phyloP scores from a whole-genome alignment of 306 rosid species.

The Pyrus bretschneideri region DNA sequence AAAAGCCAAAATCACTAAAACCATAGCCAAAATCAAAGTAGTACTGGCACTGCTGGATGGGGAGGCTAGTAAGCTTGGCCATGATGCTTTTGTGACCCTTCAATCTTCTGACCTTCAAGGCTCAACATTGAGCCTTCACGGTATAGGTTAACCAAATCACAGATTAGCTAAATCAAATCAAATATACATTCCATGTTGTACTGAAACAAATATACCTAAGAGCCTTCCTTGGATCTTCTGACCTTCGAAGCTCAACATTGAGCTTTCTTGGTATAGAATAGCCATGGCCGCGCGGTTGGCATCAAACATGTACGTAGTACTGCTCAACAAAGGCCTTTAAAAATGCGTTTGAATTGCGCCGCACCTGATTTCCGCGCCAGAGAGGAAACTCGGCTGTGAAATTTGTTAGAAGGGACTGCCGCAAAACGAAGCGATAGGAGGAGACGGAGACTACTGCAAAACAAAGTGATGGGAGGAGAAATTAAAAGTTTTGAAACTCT shows the following conservation, averaged over 20 bases:
- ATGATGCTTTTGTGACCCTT: conserved; percentile 60
- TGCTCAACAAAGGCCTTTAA: conserved; percentile 86
- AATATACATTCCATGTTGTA: no score
- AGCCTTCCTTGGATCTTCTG: conserved; percentile 66
- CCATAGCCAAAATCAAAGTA: no score
- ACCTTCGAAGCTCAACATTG: conserved; percentile 89
- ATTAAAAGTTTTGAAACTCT: no score
- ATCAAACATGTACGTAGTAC: conserved; percentile 20
- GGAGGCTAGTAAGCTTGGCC: conserved; percentile 70
- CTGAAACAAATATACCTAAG: no score
- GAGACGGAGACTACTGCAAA: not conserved
- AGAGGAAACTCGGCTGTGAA: not conserved
- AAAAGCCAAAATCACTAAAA: no score
- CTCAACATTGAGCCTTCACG: conserved; percentile 78
- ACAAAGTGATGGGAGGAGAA: not conserved
- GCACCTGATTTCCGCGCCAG: not conserved
- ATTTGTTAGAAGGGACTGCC: not conserved
- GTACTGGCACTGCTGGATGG: conserved; percentile 91
- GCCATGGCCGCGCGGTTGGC: conserved; percentile 21
- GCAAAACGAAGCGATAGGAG: not conserved
- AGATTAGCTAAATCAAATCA: no score
- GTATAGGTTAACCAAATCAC: conserved; percentile 38
- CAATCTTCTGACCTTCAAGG: conserved; percentile 90
- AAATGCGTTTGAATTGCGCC: conserved; percentile 67
- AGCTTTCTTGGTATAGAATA: conserved; percentile 56